Percentiles rank a stretch among this genome's conserved stretches.
Evolutionary conservation across 2,329 filamentous ascomycete species (phyloP).

Genomic region (Coniella vitis): DNA sequence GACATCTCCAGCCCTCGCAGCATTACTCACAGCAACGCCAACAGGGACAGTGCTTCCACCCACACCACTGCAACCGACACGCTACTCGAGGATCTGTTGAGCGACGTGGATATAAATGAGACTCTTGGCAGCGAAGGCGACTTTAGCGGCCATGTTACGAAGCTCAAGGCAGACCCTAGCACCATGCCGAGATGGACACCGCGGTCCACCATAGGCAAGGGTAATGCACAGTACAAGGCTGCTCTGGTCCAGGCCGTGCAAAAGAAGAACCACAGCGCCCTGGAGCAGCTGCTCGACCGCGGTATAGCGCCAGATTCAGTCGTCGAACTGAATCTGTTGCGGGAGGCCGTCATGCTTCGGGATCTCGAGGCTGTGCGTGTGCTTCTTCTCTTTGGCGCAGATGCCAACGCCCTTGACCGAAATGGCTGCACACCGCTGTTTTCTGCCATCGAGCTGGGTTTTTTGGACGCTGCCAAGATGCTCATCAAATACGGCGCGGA

Average conservation of each 20-base stretch:
- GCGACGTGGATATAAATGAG: slow-evolving; percentile 32
- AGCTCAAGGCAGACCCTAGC: slow-evolving; percentile 42
- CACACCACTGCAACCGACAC: slow-evolving; percentile 28
- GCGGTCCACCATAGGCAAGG: slow-evolving; percentile 35
- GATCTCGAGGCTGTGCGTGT: slow-evolving; percentile 49
- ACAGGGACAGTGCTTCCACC: slow-evolving; percentile 23
- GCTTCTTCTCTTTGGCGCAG: slow-evolving; percentile 49
- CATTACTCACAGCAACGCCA: slow-evolving; percentile 5
- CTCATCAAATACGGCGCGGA: slow-evolving; percentile 57
- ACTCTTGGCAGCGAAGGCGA: slow-evolving; percentile 15
- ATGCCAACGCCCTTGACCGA: slow-evolving; percentile 45
- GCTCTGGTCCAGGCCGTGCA: slow-evolving; percentile 49
- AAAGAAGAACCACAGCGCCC: slow-evolving; percentile 47
- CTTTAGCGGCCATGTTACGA: slow-evolving; percentile 37
- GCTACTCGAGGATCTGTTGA: slow-evolving; percentile 27
- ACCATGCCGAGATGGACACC: slow-evolving; percentile 47
- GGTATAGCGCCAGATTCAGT: slow-evolving; percentile 47
- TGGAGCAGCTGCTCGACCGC: slow-evolving; percentile 52
- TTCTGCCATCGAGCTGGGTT: slow-evolving; percentile 44
- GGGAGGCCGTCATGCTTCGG: slow-evolving; percentile 43
- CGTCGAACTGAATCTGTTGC: slow-evolving; percentile 40
- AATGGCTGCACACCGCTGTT: slow-evolving; percentile 45
- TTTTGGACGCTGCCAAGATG: slow-evolving; percentile 48
- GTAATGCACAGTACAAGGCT: slow-evolving; percentile 36
- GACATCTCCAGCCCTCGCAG: slow-evolving; percentile 13